Conservation (phyloP, 257 asterid genomes). For the Ballota nigra region DNA sequence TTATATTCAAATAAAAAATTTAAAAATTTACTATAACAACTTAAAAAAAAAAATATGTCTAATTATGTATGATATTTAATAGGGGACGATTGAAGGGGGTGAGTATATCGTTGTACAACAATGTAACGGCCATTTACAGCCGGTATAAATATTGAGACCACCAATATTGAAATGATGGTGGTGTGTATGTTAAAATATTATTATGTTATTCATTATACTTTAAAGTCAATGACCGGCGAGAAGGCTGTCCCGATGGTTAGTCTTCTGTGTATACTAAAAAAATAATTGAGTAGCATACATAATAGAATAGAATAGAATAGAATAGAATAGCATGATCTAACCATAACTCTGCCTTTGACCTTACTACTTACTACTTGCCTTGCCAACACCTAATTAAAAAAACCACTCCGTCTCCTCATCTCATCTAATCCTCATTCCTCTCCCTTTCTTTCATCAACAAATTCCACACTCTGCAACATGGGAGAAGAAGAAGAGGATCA, state of each 20-base stretch:
- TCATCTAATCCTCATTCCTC: neutral
- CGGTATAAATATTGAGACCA: neutral
- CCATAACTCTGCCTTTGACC: slow-evolving; percentile 22
- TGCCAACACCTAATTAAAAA: neutral
- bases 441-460: neutral
- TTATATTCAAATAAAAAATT: too few relatives aligned
- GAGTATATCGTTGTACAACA: neutral
- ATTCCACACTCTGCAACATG: slow-evolving; percentile 25
- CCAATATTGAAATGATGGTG: neutral
- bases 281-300: neutral
- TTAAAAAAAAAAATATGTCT: too few relatives aligned
- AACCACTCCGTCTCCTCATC: neutral
- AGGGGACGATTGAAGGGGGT: too few relatives aligned
- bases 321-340: slow-evolving; percentile 23
- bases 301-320: neutral
- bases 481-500: slow-evolving; percentile 19
- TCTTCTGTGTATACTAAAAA: too few relatives aligned
- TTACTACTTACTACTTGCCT: neutral
- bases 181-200: neutral
- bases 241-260: neutral
- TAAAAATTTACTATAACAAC: too few relatives aligned
- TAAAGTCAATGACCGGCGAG: slow-evolving; percentile 4
- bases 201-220: neutral
- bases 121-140: neutral
- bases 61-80: too few relatives aligned